Evolutionary conservation across 164 flowering plant genomes (phyloP), one percentile per base, ranked within the genome.

Genomic region (Stephania yunnanensis): DNA sequence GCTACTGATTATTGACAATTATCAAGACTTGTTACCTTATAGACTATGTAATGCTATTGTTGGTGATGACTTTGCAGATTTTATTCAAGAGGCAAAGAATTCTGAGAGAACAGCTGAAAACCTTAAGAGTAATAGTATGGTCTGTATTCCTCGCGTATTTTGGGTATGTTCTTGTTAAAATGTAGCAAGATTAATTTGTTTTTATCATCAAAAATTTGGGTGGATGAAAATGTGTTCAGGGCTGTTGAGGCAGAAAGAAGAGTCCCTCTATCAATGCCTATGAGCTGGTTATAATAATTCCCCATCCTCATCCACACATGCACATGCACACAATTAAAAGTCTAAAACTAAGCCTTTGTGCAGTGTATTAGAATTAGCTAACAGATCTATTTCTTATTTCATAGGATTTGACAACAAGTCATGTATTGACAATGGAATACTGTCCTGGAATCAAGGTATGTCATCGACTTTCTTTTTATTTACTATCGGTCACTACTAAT

Each of bases 351-450:
- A 48, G 6, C 22, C 5, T 20, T 58, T 15, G 65, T 58, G 65
- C n/a, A 6, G 65, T 20, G 7, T 58, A 58, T 58, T 42, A 2
- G 53, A 29, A 44, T 19, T 70, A 69, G 66, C 72, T 84, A 70
- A 83, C 69, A 1, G 48, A 69, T 42, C 30, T 74, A 53, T 68
- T 44, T 67, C 79, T 44, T 76, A 36, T 7, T 83, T n/a, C 87
- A 36, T 36, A 95, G 98, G 97, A 90, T 61, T 85, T 89, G 73
- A 93, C 99, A 15, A 93, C 85, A 63, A 82, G 76, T 69, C 87
- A 86, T 72, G 97, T 95, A 77, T 83, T 95, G 83, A 92, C 95
- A 5, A 95, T 93, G 99, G 77, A 95, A 73, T 90, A 85, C 71
- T 91, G 89, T 77, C 50, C 71, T 45, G 99, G 97, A 30, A 73